phyloP scores from a whole-genome alignment of 139 green algal genomes.

The Chloropicon primus region DNA sequence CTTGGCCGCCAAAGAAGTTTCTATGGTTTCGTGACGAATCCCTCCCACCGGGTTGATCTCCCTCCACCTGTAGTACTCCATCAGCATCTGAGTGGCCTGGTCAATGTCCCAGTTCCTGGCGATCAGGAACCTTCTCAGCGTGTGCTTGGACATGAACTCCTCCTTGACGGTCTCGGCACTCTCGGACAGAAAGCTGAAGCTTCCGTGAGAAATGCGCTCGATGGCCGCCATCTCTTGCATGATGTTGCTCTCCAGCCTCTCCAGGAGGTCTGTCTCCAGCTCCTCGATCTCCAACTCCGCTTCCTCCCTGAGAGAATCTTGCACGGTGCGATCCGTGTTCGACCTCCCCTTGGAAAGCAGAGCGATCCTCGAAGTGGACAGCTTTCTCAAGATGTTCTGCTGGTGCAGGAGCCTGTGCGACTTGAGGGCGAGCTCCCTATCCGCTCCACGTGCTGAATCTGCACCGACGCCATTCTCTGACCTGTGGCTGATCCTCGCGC shows the following conservation, averaged over 20 bases:
- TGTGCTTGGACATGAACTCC: not conserved
- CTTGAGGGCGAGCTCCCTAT: not conserved
- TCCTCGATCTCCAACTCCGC: not conserved
- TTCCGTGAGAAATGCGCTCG: not conserved
- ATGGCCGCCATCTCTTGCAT: not conserved
- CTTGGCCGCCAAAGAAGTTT: not conserved
- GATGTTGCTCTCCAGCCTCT: not conserved
- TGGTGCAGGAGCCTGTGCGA: not conserved
- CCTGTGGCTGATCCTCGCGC: no score
- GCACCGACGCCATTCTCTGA: no score
- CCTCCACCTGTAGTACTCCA: conserved; percentile 27
- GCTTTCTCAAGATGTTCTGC: not conserved
- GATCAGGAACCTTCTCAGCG: conserved; percentile 37
- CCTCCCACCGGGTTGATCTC: not conserved
- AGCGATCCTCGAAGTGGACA: not conserved
- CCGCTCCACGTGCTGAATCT: not conserved
- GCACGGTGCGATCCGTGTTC: not conserved
- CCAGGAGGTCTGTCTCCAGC: not conserved
- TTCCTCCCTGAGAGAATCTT: not conserved
- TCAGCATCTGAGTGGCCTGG: conserved; percentile 36
- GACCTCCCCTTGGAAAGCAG: not conserved
- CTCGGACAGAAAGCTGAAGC: not conserved
- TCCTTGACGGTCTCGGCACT: not conserved
- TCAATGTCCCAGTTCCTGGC: conserved; percentile 37
- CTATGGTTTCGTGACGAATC: not conserved